These are phyloP conservation scores for Panus rudis DNA, from an alignment of 768 basidiomycete species.

Conservation along the genomic window DNA sequence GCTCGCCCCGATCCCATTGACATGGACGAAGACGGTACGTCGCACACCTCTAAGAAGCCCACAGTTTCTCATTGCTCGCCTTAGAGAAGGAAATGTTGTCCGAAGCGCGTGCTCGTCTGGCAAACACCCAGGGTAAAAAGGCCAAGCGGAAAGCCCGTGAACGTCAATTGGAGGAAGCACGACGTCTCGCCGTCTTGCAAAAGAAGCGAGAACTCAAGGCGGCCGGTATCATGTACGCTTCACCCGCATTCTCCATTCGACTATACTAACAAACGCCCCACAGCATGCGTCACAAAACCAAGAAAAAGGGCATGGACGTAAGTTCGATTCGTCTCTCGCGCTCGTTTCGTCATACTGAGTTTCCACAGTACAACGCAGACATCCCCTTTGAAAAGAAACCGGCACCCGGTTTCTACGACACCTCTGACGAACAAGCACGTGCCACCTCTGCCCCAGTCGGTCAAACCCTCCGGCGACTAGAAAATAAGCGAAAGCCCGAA, in stretches of 20 bases:
- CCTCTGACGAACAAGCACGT: constrained; percentile 86
- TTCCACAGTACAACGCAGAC: constrained; percentile 84
- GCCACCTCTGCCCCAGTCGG: constrained; percentile 85
- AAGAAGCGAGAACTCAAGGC: constrained; percentile 98
- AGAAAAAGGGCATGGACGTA: constrained; percentile 97
- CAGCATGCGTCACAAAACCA: constrained; percentile 89
- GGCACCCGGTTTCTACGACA: constrained; percentile 95
- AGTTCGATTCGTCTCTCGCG: constrained; percentile 26
- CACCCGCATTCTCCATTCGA: constrained; percentile 1
- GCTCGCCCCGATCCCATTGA: constrained; percentile 98
- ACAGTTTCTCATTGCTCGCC: neutral
- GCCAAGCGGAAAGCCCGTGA: constrained; percentile 98
- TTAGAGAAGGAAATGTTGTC: constrained; percentile 99
- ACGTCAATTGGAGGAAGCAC: constrained; percentile 92
- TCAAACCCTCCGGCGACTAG: constrained; percentile 82
- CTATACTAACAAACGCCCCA: constrained; percentile 1
- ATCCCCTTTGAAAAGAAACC: constrained; percentile 98
- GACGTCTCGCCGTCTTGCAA: constrained; percentile 88
- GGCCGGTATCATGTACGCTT: constrained; percentile 82
- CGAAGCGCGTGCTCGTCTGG: constrained; percentile 93
- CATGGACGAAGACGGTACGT: constrained; percentile 97
- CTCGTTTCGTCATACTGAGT: too few species aligned
- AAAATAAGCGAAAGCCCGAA: constrained; percentile 93
- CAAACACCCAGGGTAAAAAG: constrained; percentile 99
- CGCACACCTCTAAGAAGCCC: too few species aligned